Percentiles rank a stretch among this genome's conserved stretches.
phyloP scores from a whole-genome alignment of 345 rosid species.

The Capsella bursapastoris region DNA sequence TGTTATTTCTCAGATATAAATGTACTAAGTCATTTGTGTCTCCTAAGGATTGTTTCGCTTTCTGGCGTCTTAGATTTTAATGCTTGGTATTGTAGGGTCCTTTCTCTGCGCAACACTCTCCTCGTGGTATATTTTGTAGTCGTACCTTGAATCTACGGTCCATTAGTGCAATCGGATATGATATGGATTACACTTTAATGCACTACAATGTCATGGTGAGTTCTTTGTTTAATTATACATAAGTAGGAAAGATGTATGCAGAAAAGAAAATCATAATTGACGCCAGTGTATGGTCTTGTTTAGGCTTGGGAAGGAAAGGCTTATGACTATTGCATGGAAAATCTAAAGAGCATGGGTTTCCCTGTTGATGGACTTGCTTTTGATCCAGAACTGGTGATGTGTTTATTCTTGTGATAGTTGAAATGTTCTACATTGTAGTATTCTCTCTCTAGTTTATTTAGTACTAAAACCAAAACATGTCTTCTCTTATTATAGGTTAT shows the following conservation, averaged over 20 bases:
- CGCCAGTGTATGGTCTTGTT: slow-evolving; percentile 16
- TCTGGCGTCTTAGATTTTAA: slow-evolving; percentile 27
- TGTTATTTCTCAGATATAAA: background rate
- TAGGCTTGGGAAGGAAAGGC: slow-evolving; percentile 99
- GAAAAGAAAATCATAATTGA: background rate
- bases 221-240: slow-evolving; percentile 11
- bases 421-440: slow-evolving; percentile 20
- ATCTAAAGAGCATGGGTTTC: slow-evolving; percentile 79
- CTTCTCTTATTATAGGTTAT: slow-evolving; percentile 57
- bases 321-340: slow-evolving; percentile 94
- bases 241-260: background rate
- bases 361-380: slow-evolving; percentile 92
- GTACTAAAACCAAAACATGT: slow-evolving; percentile 1
- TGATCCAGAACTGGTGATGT: slow-evolving; percentile 78
- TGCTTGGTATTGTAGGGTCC: slow-evolving; percentile 64
- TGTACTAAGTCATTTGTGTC: background rate
- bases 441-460: slow-evolving; percentile 18
- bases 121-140: slow-evolving; percentile 94
- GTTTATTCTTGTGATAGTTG: slow-evolving; percentile 35
- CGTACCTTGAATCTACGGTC: slow-evolving; percentile 94
- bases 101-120: slow-evolving; percentile 71
- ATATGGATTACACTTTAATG: slow-evolving; percentile 98
- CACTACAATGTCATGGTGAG: slow-evolving; percentile 91
- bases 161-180: slow-evolving; percentile 95
- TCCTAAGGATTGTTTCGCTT: background rate